Conservation (phyloP, 1,284 basidiomycete species). For the Trichosporon sp. region DNA sequence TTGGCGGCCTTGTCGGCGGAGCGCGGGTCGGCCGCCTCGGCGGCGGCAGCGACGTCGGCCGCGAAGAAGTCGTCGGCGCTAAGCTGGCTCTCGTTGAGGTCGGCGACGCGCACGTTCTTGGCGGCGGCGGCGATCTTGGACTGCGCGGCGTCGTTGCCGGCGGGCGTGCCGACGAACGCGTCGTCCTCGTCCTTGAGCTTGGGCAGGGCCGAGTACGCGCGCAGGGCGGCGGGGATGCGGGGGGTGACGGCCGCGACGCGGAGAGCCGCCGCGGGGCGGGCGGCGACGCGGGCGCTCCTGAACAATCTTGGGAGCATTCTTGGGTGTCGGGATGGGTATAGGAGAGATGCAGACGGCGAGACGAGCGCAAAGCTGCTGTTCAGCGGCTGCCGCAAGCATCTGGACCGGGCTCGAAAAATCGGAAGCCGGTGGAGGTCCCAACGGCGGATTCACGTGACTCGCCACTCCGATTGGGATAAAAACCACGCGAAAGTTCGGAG, state of each 20-base stretch:
- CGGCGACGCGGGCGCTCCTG: not conserved
- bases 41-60: slow-evolving; percentile 8
- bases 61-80: slow-evolving; percentile 17
- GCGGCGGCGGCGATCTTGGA: not conserved
- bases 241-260: not conserved
- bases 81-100: not conserved
- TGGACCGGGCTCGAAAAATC: not conserved
- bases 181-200: slow-evolving; percentile 21
- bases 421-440: not conserved
- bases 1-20: not conserved
- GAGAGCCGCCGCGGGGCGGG: not conserved
- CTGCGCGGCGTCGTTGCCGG: not conserved
- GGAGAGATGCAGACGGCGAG: not conserved
- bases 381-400: not conserved
- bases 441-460: not conserved
- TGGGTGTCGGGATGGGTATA: not conserved
- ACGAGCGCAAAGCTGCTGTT: not conserved
- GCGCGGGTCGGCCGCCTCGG: not conserved
- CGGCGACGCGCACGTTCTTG: not conserved
- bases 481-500: not conserved
- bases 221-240: not conserved
- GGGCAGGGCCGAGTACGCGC: slow-evolving; percentile 18
- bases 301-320: slow-evolving; percentile 8
- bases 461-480: not conserved
- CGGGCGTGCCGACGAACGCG: slow-evolving; percentile 5